Evolutionary conservation across 495 filamentous ascomycete genomes (phyloP).

Genomic region (Tetracladium setigerum): DNA sequence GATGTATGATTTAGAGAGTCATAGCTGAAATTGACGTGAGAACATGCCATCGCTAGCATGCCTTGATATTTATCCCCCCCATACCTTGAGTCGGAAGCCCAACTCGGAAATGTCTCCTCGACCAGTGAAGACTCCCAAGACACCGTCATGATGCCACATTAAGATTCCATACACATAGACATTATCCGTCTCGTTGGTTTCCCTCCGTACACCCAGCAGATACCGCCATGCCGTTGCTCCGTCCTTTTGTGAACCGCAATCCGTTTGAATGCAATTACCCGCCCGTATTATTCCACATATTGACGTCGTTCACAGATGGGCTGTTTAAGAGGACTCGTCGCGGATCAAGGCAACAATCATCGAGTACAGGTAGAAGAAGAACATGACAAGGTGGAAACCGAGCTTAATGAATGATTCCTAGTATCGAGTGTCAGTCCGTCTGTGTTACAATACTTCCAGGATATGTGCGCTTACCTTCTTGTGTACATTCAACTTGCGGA

Average conservation of each 20-base stretch:
- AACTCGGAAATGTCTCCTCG: constrained; percentile 6
- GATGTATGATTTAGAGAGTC: too few species aligned
- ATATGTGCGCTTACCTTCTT: constrained; percentile 66
- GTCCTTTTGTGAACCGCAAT: too few species aligned
- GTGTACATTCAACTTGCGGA: constrained; percentile 96
- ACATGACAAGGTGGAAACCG: constrained; percentile 97
- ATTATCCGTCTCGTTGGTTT: constrained; percentile 13
- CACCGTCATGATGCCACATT: constrained; percentile 13
- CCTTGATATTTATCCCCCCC: constrained; percentile 20
- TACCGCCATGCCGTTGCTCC: neutral
- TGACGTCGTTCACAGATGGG: constrained; percentile 10
- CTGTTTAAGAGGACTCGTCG: constrained; percentile 75
- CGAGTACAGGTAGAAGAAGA: constrained; percentile 99
- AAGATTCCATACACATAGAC: constrained; percentile 5
- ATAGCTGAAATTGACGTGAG: neutral
- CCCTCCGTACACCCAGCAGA: neutral
- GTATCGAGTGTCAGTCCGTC: neutral
- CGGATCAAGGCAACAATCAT: constrained; percentile 99
- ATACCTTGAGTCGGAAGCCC: constrained; percentile 9
- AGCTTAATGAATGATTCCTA: constrained; percentile 99
- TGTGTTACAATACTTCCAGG: neutral
- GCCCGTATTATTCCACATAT: constrained; percentile 10
- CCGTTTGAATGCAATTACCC: neutral
- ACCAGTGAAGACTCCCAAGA: constrained; percentile 5
- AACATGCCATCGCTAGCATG: constrained; percentile 13